phyloP scores from a whole-genome alignment of 441 rosid species.

The Pelargonium australe region DNA sequence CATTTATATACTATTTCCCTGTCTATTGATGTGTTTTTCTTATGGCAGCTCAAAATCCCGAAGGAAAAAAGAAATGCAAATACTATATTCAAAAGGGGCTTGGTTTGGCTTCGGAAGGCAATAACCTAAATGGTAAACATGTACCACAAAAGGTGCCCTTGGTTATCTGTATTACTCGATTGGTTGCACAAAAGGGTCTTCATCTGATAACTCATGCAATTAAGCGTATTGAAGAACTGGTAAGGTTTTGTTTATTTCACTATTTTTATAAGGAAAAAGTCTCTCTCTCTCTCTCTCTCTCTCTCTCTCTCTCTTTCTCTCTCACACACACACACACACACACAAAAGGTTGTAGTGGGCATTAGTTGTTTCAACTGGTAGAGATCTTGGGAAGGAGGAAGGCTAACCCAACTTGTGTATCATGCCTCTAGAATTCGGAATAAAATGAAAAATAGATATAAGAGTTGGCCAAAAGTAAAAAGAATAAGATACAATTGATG shows the following conservation, averaged over 20 bases:
- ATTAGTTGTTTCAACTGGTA: constrained; percentile 1
- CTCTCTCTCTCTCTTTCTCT: neutral
- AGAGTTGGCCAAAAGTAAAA: neutral
- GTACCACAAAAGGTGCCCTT: constrained; percentile 30
- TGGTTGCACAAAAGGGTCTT: constrained; percentile 60
- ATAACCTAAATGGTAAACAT: constrained; percentile 7
- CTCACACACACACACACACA: too few relatives aligned
- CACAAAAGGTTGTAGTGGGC: neutral
- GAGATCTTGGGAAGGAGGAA: neutral
- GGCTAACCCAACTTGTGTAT: neutral
- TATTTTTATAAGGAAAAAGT: neutral
- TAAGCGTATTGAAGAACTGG: constrained; percentile 37
- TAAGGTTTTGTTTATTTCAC: constrained; percentile 23
- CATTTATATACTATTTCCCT: neutral
- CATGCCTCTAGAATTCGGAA: neutral
- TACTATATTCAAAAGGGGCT: constrained; percentile 44
- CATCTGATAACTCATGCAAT: constrained; percentile 51
- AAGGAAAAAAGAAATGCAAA: constrained; percentile 45
- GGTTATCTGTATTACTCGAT: constrained; percentile 48
- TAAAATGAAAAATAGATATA: neutral
- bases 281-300: neutral
- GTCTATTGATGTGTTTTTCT: constrained; percentile 4
- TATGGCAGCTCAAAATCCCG: constrained; percentile 33
- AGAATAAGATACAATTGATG: neutral
- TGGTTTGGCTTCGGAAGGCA: constrained; percentile 35